Base-by-base conservation (phyloP, 75 land plant species). In the Adiantum capillusveneris region DNA sequence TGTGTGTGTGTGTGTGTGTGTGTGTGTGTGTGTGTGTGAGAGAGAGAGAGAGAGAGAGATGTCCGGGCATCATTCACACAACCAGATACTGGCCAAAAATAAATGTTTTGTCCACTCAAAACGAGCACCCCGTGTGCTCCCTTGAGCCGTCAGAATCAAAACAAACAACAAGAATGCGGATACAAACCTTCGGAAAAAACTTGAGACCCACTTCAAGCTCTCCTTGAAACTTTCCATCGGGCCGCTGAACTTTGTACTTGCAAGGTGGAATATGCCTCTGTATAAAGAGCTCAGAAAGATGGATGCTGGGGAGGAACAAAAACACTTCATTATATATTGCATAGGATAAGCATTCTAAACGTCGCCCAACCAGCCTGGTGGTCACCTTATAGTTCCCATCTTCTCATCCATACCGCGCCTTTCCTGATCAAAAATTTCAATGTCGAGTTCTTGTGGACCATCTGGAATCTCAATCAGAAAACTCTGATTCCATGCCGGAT, bases 181-280 rank as follows among this genome's bases (percentile, higher is more conserved):
- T 13, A 39, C 13, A 9, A 39, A 39, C 42, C 42, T 39, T 39
- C 12, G 42, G 42, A 13, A 39, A 39, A 39, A 39, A 39, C 42
- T 39, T 39, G 12, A 39, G 42, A 13, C 42, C 42, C 12, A 39
- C 13, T 13, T 39, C 42, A 13, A 7, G 13, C 42, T 39, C 42
- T 39, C 42, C 42, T 39, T 39, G 42, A 39, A 39, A 39, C 42
- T 39, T 39, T 39, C 42, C 42, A 39, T 39, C 42, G 7, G 42
- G 42, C 42, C 42, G 42, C 13, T 39, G 42, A 13, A 39, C 42
- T 13, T 39, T 13, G 13, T 39, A 39, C 42, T 39, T 39, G 7
- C 12, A 7, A 39, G 13, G 12, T 9, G 42, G 42, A 39, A 39
- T 7, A 13, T 39, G 42, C 13, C 42, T 39, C 13, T 39, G 12